phyloP scores from a whole-genome alignment of 257 asterid species.

The Lithospermum erythrorhizon region DNA sequence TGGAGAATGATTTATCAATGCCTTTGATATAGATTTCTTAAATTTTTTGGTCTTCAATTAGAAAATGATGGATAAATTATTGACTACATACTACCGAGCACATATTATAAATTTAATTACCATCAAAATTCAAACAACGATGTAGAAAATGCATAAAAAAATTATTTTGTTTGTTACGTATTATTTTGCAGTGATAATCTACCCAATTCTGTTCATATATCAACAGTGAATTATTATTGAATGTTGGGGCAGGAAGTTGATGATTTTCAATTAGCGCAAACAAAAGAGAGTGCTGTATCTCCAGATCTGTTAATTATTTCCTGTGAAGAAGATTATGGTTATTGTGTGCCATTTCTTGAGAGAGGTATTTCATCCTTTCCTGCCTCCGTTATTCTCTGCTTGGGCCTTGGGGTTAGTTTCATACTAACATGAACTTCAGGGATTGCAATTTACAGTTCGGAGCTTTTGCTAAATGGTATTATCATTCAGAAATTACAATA shows the following conservation, averaged over 20 bases:
- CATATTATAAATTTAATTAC: no score
- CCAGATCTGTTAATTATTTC: conserved; percentile 47
- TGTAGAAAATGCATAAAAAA: background rate
- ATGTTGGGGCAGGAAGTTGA: conserved; percentile 39
- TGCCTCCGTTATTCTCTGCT: conserved; percentile 6
- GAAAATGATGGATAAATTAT: background rate
- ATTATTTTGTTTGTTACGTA: background rate
- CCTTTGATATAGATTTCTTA: background rate
- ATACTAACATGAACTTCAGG: conserved; percentile 37
- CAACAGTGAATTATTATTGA: conserved; percentile 2
- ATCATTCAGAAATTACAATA: conserved; percentile 56
- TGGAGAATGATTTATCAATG: background rate
- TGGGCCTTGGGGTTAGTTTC: conserved; percentile 10
- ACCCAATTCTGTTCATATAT: conserved; percentile 1
- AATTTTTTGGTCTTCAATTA: no score
- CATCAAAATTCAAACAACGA: background rate
- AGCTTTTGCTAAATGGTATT: conserved; percentile 72
- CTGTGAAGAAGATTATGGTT: conserved; percentile 42
- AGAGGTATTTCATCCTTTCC: conserved; percentile 30
- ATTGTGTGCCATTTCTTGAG: conserved; percentile 46
- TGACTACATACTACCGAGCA: background rate
- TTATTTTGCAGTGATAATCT: conserved; percentile 1
- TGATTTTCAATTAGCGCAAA: conserved; percentile 13
- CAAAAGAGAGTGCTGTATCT: conserved; percentile 16
- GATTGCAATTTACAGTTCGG: conserved; percentile 47